Evolutionary conservation across 495 filamentous ascomycete species (phyloP).

Genomic region (Penicillium lagena): DNA sequence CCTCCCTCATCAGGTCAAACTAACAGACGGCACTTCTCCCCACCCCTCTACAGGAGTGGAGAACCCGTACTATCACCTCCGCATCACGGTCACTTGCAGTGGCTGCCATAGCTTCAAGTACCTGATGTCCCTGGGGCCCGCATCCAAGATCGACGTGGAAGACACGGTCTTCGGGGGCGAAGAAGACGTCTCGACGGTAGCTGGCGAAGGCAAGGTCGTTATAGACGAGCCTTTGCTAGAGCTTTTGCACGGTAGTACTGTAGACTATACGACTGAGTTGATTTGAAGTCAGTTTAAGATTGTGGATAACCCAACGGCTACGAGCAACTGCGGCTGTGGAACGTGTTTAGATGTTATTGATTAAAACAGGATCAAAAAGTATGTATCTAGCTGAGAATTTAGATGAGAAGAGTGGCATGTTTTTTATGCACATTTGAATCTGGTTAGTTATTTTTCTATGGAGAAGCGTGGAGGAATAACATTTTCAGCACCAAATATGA

Average conservation of each 20-base stretch:
- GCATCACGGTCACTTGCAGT: constrained; percentile 84
- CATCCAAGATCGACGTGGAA: constrained; percentile 50
- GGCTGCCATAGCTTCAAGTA: constrained; percentile 99
- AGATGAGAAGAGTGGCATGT: too few species aligned
- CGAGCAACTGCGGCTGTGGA: constrained; percentile 93
- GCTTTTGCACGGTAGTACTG: constrained; percentile 82
- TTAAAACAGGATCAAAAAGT: constrained; percentile 12
- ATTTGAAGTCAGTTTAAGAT: constrained; percentile 98
- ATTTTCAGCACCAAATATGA: too few species aligned
- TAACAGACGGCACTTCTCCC: constrained; percentile 35
- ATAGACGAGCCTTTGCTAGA: constrained; percentile 89
- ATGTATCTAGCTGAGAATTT: too few species aligned
- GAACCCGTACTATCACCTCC: constrained; percentile 77
- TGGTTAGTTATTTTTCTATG: too few species aligned
- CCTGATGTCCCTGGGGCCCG: constrained; percentile 74
- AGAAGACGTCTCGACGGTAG: constrained; percentile 15
- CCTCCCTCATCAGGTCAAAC: constrained; percentile 8
- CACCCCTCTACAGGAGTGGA: constrained; percentile 50
- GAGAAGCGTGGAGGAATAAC: too few species aligned
- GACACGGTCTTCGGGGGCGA: constrained; percentile 59
- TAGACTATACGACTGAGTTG: constrained; percentile 96
- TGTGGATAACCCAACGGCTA: constrained; percentile 82
- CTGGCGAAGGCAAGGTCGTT: constrained; percentile 67
- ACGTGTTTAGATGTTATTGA: constrained; percentile 93
- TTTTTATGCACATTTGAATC: too few species aligned